Percentiles rank a stretch among this genome's conserved stretches.
Conservation (phyloP, 257 asterid genomes). For the Agastache rugosa region DNA sequence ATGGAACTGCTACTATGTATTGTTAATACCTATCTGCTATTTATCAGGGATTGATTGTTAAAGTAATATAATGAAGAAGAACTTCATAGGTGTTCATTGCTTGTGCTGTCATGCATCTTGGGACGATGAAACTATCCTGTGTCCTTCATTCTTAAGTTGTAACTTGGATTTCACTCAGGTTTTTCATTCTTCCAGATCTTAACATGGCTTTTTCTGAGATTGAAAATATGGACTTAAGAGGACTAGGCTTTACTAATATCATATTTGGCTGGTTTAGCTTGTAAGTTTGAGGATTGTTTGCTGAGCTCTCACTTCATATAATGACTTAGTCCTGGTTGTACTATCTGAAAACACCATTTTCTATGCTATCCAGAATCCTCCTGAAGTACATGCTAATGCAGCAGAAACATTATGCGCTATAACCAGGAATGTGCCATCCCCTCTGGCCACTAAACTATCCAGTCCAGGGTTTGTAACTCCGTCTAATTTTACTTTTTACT, state of each 20-base stretch:
- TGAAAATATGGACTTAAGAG: conserved; percentile 32
- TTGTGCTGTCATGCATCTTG: conserved; percentile 38
- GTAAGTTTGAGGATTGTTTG: conserved; percentile 35
- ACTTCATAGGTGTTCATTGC: conserved; percentile 30
- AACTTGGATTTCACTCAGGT: conserved; percentile 28
- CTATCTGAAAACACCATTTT: conserved; percentile 33
- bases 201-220: conserved; percentile 32
- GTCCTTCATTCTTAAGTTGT: conserved; percentile 24
- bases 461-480: conserved; percentile 77
- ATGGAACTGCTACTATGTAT: conserved; percentile 21
- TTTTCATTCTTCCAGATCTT: conserved; percentile 27
- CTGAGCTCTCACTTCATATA: conserved; percentile 23
- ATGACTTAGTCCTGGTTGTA: conserved; percentile 11
- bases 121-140: conserved; percentile 13
- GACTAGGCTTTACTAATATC: conserved; percentile 30
- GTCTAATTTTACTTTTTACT: conserved; percentile 22
- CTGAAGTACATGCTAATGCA: conserved; percentile 97
- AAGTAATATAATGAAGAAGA: conserved; percentile 32
- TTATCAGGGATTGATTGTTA: conserved; percentile 30
- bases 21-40: conserved; percentile 29
- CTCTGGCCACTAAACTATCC: conserved; percentile 83
- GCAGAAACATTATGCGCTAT: conserved; percentile 94
- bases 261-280: conserved; percentile 32
- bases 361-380: conserved; percentile 65
- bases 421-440: conserved; percentile 87